phyloP scores from a whole-genome alignment of 306 rosid species.

The Ceratonia siliqua region DNA sequence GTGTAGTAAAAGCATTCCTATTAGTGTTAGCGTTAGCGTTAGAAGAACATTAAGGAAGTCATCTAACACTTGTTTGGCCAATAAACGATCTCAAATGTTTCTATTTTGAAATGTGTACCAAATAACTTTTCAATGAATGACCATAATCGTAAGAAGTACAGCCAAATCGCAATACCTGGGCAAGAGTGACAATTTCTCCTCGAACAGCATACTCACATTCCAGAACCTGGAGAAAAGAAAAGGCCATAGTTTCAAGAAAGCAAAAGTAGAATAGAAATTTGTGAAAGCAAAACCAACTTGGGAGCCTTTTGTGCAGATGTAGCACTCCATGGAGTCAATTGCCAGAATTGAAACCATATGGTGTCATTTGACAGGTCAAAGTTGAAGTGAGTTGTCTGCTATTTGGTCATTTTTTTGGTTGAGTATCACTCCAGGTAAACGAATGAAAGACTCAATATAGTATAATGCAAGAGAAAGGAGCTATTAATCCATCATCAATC shows the following conservation, averaged over 20 bases:
- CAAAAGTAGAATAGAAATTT: slow-evolving; percentile 9
- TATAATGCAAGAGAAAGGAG: background rate
- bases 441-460: background rate
- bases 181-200: slow-evolving; percentile 89
- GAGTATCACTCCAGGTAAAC: background rate
- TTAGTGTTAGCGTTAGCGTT: background rate
- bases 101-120: background rate
- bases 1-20: background rate
- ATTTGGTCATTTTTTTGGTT: background rate
- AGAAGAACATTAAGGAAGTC: background rate
- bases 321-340: background rate
- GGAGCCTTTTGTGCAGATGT: background rate
- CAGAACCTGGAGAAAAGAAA: slow-evolving; percentile 61
- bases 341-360: background rate
- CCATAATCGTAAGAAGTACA: slow-evolving; percentile 17
- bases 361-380: too few species aligned
- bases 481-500: background rate
- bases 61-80: background rate
- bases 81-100: background rate
- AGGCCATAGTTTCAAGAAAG: background rate
- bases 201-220: slow-evolving; percentile 95
- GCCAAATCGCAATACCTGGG: slow-evolving; percentile 62
- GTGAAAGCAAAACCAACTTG: background rate
- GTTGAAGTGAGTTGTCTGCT: background rate
- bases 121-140: background rate